phyloP scores from a whole-genome alignment of 306 rosid genomes.

The Prunus campanulata region DNA sequence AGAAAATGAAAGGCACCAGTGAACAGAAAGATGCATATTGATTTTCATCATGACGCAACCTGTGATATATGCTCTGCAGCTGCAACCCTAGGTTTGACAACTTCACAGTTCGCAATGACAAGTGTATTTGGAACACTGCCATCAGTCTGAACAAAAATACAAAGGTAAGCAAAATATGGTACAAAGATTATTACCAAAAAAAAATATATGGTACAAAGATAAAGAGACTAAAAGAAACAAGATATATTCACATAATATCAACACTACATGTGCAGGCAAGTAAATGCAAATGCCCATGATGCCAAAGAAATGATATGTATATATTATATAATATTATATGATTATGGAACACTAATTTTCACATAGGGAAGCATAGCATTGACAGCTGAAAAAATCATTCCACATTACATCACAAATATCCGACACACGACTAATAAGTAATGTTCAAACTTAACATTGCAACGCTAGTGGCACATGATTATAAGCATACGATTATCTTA shows the following conservation, averaged over 20 bases:
- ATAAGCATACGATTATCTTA: background rate
- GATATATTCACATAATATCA: background rate
- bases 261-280: background rate
- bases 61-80: conserved; percentile 98
- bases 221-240: background rate
- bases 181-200: background rate
- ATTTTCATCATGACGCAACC: conserved; percentile 35
- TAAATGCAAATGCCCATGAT: background rate
- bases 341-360: background rate
- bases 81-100: conserved; percentile 97
- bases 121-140: conserved; percentile 95
- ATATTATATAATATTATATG: background rate
- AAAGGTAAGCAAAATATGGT: background rate
- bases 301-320: background rate
- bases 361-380: background rate
- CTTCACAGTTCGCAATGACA: conserved; percentile 97
- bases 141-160: conserved; percentile 61
- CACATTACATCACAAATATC: background rate
- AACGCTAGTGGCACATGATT: background rate
- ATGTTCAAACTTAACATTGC: background rate
- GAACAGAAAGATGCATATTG: background rate
- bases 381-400: background rate
- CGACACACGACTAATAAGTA: background rate
- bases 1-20: background rate
- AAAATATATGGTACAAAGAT: background rate